Evolutionary conservation across 495 filamentous ascomycete genomes (phyloP), one percentile per base, ranked within the genome.

Genomic region (Hyaloscypha variabilis): DNA sequence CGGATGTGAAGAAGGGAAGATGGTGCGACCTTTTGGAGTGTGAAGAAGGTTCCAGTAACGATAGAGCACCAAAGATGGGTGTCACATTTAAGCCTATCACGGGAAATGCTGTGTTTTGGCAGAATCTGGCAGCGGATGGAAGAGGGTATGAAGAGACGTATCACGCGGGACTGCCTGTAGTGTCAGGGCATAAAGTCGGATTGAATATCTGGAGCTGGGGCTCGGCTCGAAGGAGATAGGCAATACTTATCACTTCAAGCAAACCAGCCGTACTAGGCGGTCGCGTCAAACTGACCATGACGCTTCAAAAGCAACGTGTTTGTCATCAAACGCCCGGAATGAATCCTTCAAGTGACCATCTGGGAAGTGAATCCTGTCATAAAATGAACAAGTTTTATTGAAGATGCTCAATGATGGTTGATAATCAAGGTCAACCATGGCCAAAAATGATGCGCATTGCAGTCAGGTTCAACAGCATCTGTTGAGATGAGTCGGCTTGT

Each of bases 41-140:
- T 60, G 60, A 64, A 3, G 34, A 53, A 10, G 63, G 66, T 26
- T 14, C 28, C 23, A n/a, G 8, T 19, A 52, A 60, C 5, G 29
- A 62, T 36, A 58, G 66, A 29, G 57, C 21, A 21, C 21, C 31
- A 13, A 64, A 60, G 24, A 63, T 63, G 53, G 75, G 74, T 3
- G 62, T 79, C 0, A 78, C 75, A 2, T 83, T 83, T 64, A 81
- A 78, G 62, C 75, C 80, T 0, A 71, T 78, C 30, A 69, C 64
- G 34, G 79, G 80, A 6, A 79, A 77, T 68, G 81, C 81, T 21
- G 71, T 83, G 5, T 83, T 77, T 67, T 83, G 80, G 81, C 75
- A 77, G 66, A 82, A 81, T 69, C 69, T 83, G 30, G 65, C 72
- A 60, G 39, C 68, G 0, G 78, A 82, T 68, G 78, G 80, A 28